Percentiles rank a stretch among this genome's conserved stretches.
These are phyloP conservation scores for Monosporascus sp. DNA, from an alignment of 2,329 filamentous ascomycete genomes.

Conservation along the genomic window DNA sequence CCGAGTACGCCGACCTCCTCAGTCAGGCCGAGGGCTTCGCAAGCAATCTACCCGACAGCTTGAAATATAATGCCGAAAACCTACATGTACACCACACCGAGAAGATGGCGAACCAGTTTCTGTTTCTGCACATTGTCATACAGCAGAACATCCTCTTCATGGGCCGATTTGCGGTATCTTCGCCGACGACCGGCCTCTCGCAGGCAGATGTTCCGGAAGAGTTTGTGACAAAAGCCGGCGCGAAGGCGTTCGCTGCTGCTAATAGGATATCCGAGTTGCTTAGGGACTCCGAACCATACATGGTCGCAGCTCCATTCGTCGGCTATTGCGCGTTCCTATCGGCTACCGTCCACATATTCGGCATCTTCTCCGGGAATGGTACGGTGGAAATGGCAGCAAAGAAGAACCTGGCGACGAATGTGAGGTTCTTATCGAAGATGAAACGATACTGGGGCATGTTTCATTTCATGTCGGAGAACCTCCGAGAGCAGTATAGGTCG, in stretches of 20 bases:
- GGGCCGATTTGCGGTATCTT: slow-evolving; percentile 78
- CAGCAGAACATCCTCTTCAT: slow-evolving; percentile 89
- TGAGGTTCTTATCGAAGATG: slow-evolving; percentile 89
- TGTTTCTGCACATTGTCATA: slow-evolving; percentile 85
- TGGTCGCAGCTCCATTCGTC: slow-evolving; percentile 84
- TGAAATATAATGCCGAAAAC: slow-evolving; percentile 78
- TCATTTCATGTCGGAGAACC: slow-evolving; percentile 89
- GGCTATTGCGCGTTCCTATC: slow-evolving; percentile 93
- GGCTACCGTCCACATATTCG: slow-evolving; percentile 89
- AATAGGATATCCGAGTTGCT: slow-evolving; percentile 82
- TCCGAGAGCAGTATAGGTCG: slow-evolving; percentile 80
- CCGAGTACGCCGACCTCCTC: slow-evolving; percentile 66
- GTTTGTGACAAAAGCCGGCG: slow-evolving; percentile 71
- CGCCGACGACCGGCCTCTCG: slow-evolving; percentile 53
- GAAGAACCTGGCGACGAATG: slow-evolving; percentile 78
- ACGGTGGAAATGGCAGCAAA: slow-evolving; percentile 73
- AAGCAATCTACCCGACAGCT: slow-evolving; percentile 59
- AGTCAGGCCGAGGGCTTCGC: slow-evolving; percentile 67
- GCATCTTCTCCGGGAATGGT: slow-evolving; percentile 80
- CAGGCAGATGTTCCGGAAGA: slow-evolving; percentile 68
- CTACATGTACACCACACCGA: slow-evolving; percentile 79
- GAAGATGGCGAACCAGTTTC: slow-evolving; percentile 81
- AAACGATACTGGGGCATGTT: slow-evolving; percentile 99
- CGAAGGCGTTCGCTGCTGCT: slow-evolving; percentile 75
- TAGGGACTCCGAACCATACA: slow-evolving; percentile 72